Conservation (phyloP, 257 asterid genomes). For the Solanum chaucha region DNA sequence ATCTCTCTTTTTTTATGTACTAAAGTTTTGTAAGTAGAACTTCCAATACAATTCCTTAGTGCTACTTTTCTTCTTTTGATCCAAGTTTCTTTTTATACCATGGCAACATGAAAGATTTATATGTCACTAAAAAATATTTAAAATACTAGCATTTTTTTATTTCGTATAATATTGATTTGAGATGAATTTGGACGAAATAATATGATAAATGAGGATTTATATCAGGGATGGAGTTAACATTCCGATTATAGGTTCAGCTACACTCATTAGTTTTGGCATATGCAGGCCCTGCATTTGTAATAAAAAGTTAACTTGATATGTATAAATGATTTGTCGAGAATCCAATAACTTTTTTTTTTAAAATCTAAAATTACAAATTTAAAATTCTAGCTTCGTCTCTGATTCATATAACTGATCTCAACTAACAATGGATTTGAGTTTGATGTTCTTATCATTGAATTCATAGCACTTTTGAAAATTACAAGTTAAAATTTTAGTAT, state of each 20-base stretch:
- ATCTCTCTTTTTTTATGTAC: not conserved
- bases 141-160: not conserved
- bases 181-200: not conserved
- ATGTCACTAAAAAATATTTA: not conserved
- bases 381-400: not conserved
- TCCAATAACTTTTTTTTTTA: not conserved
- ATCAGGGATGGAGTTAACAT: not conserved
- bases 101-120: not conserved
- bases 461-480: not conserved
- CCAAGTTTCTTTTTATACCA: not conserved
- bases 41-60: not conserved
- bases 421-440: accelerated
- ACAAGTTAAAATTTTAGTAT: not conserved
- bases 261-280: not conserved
- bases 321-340: not conserved
- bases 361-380: not conserved
- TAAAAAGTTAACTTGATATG: not conserved
- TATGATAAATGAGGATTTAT: not conserved
- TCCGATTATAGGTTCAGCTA: not conserved
- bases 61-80: not conserved
- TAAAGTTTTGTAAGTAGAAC: not conserved
- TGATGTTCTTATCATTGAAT: not conserved
- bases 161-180: not conserved
- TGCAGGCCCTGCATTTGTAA: not conserved
- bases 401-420: not conserved